Base-by-base conservation (phyloP, 495 filamentous ascomycete species). In the Tuber indicum region DNA sequence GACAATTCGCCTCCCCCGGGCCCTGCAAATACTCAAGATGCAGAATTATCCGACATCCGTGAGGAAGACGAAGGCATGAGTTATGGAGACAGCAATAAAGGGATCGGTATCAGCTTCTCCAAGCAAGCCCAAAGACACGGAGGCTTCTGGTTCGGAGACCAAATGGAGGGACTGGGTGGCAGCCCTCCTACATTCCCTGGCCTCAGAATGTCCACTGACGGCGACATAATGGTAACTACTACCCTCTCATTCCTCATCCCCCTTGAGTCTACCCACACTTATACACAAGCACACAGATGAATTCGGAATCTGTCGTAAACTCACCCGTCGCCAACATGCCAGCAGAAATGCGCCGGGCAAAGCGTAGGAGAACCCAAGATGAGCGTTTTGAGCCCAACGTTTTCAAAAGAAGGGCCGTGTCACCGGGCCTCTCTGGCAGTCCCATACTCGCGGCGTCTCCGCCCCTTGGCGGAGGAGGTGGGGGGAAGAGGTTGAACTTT, bases 321-420 rank as follows among this genome's bases (percentile, higher is more conserved):
- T 82, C 81, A 10, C 81, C 81, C 1, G 75, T 76, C 62, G 72
- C 77, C 41, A 80, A 26, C 45, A 76, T 82, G 62, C 77, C 81
- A 47, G 43, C 81, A 12, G 80, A 82, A 70, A 82, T 82, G 75
- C 81, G 80, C 70, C 77, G 81, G 6, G 76, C 80, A 36, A 83
- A 83, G 44, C 75, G 81, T 41, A 78, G 81, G 47, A 81, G 81
- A 42, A 81, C 77, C 36, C 80, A 84, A 45, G 96, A 98, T 76
- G 96, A 98, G 82, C 93, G 97, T 78, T 92, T 97, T 76, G 94
- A 98, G 83, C 91, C 92, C 12, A 90, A 91, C 21, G 91, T 91
- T 75, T 92, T 99, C 86, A 99, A 99, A 85, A 89, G 96, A 32
- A 89, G 96, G 46, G 96, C 96, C 19, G 96, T 99, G 3, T 96